Percentiles rank a stretch among this genome's conserved stretches.
phyloP scores from a whole-genome alignment of 2,329 filamentous ascomycete genomes.

The Penicillium sp. region DNA sequence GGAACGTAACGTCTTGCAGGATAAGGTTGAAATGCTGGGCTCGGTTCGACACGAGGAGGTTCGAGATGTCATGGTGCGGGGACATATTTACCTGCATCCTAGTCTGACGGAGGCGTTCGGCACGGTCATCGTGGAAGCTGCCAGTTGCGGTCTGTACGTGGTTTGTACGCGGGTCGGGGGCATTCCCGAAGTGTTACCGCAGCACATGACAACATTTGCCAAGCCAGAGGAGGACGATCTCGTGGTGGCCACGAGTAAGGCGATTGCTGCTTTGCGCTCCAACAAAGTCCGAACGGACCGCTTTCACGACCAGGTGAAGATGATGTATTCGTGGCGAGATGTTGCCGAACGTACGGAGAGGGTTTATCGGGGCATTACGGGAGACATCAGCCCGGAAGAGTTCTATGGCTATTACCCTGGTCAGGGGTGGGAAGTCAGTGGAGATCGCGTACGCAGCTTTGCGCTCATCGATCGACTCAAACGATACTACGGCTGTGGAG shows the following conservation, averaged over 20 bases:
- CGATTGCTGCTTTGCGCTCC: slow-evolving; percentile 77
- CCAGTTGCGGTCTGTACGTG: slow-evolving; percentile 90
- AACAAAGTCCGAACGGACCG: slow-evolving; percentile 85
- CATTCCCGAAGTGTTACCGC: slow-evolving; percentile 90
- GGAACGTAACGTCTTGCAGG: slow-evolving; percentile 87
- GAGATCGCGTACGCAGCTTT: slow-evolving; percentile 72
- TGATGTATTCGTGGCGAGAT: slow-evolving; percentile 98
- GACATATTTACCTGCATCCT: slow-evolving; percentile 93
- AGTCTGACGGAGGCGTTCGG: slow-evolving; percentile 95
- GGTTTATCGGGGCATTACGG: slow-evolving; percentile 89
- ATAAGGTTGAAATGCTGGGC: slow-evolving; percentile 86
- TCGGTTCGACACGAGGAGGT: slow-evolving; percentile 94
- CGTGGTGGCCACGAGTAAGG: slow-evolving; percentile 79
- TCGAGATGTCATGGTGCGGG: slow-evolving; percentile 92
- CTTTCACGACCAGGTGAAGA: slow-evolving; percentile 94
- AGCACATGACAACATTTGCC: slow-evolving; percentile 96
- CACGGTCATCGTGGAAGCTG: slow-evolving; percentile 95
- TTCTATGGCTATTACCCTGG: slow-evolving; percentile 78
- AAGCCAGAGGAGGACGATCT: slow-evolving; percentile 95
- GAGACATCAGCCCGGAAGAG: slow-evolving; percentile 75
- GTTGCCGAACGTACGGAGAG: slow-evolving; percentile 89
- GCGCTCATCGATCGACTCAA: slow-evolving; percentile 92
- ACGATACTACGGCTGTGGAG: slow-evolving; percentile 93
- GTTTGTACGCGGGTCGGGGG: slow-evolving; percentile 95
- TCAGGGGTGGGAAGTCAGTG: slow-evolving; percentile 63